phyloP scores from a whole-genome alignment of 2,329 filamentous ascomycete species.

The Fusarium nisikadoi region DNA sequence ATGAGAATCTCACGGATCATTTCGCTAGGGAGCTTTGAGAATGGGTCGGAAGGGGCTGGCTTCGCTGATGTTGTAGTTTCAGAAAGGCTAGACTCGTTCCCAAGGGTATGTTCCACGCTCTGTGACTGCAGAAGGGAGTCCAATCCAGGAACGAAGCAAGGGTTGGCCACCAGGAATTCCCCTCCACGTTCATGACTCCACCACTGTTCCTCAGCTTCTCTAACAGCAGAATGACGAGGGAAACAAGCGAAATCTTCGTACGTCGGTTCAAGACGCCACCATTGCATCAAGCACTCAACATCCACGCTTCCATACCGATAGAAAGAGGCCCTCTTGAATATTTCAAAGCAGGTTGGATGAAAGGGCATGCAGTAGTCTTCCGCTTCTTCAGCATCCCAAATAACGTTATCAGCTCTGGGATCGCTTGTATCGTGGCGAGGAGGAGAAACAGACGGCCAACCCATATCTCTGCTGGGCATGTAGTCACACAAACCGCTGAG shows the following conservation, averaged over 20 bases:
- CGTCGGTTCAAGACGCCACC: constrained; percentile 12
- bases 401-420: background rate
- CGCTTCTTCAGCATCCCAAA: background rate
- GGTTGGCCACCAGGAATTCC: constrained; percentile 39
- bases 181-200: constrained; percentile 21
- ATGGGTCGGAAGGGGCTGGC: background rate
- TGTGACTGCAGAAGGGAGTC: constrained; percentile 5
- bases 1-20: constrained; percentile 16
- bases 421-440: constrained; percentile 1
- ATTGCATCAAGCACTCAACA: constrained; percentile 27
- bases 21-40: constrained; percentile 20
- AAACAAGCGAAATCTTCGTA: background rate
- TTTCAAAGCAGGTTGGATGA: constrained; percentile 45
- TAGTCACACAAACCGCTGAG: constrained; percentile 34
- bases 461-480: constrained; percentile 20
- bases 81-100: background rate
- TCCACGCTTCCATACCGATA: constrained; percentile 28
- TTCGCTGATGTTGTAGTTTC: fast-evolving
- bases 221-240: constrained; percentile 17
- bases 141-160: constrained; percentile 29
- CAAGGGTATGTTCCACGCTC: background rate
- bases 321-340: constrained; percentile 43
- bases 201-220: background rate
- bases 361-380: constrained; percentile 38
- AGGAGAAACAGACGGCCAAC: constrained; percentile 8